phyloP scores from a whole-genome alignment of 345 rosid species.

The Noccaea bulbosa region DNA sequence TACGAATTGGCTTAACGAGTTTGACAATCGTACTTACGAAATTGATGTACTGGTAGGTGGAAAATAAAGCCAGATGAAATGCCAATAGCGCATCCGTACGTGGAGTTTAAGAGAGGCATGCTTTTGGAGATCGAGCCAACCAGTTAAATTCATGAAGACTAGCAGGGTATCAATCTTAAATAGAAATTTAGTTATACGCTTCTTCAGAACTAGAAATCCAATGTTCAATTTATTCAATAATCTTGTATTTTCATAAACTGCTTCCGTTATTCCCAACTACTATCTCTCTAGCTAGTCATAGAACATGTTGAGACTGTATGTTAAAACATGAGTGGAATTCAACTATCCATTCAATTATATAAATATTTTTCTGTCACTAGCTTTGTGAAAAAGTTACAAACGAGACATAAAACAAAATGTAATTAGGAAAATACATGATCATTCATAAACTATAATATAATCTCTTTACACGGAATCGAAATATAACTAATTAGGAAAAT shows the following conservation, averaged over 20 bases:
- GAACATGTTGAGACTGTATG: neutral
- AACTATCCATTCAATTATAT: neutral
- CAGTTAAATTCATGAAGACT: constrained; percentile 8
- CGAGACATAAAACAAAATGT: constrained; percentile 5
- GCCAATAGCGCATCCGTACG: constrained; percentile 81
- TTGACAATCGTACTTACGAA: neutral
- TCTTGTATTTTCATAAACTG: neutral
- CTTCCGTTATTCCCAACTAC: neutral
- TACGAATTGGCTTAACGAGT: neutral
- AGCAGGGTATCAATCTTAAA: constrained; percentile 8
- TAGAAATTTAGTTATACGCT: neutral
- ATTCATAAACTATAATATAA: neutral
- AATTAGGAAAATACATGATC: constrained; percentile 17
- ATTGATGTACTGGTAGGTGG: constrained; percentile 56
- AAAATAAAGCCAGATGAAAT: constrained; percentile 62
- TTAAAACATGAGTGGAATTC: neutral
- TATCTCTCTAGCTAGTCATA: neutral
- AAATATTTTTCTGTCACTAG: neutral
- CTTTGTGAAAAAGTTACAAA: constrained; percentile 13
- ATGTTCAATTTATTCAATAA: neutral
- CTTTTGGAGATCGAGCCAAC: constrained; percentile 60
- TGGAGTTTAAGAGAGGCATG: constrained; percentile 73
- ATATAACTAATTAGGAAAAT: neutral
- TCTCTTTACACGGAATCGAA: constrained; percentile 3
- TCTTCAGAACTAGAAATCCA: neutral